Evolutionary conservation across 495 filamentous ascomycete species (phyloP), one percentile per base, ranked within the genome.

Genomic region (Penicillium waksmanii): DNA sequence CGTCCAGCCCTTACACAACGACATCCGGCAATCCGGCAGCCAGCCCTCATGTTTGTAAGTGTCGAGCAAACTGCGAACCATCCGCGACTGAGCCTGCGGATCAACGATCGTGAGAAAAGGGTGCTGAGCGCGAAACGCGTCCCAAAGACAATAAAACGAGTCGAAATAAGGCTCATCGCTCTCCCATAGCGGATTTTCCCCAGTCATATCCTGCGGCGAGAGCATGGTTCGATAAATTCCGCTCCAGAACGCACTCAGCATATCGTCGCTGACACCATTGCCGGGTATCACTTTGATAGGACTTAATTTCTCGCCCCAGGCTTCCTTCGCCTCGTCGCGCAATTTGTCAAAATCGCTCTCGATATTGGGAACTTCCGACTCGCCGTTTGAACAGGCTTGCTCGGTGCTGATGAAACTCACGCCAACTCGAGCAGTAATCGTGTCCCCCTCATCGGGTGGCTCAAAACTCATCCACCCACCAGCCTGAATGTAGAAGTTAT

Each of bases 91-190:
- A 0, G 84, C 78, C 1, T 72, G 59, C 0, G 89, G 88, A 66
- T 92, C 90, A 5, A 87, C 59, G 27, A 93, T 76, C 4, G 85
- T 92, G 27, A 93, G 72, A 17, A 93, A 78, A 6, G 87, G 88
- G 52, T 90, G 84, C 46, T 88, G 85, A 17, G 83, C 85, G 2
- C 90, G 78, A 64, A 90, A 93, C 7, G 82, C 82, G 65, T 93
- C 89, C 89, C 89, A 92, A 13, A 88, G 72, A 61, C 86, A 92
- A 64, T 92, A 93, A 52, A 86, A 91, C 1, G 85, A 88, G 65
- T 93, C 89, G 64, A 86, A 93, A 58, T 93, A 92, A 4, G 89
- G 89, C 72, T 92, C 89, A 21, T 74, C 77, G 38, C 84, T 89
- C 7, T 83, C 58, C 87, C 89, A 93, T 1, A 87, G 63, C 4